Conservation (phyloP, 2,329 filamentous ascomycete species). For the Aspergillus sergii region DNA sequence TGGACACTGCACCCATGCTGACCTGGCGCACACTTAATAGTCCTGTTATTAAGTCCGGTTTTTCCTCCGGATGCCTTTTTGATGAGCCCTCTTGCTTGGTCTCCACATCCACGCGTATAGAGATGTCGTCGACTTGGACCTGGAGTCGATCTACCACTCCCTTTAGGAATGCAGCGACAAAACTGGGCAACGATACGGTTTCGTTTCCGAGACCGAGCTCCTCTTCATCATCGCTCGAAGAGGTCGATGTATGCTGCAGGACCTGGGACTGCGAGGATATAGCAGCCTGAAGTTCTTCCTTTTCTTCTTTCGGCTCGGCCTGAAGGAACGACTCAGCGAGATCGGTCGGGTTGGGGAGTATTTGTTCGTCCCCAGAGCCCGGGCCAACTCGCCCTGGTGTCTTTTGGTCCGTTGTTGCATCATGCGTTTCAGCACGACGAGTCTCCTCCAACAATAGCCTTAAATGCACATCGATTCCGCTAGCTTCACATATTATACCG, state of each 20-base stretch:
- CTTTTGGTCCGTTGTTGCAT: constrained; percentile 23
- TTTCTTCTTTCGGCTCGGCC: constrained; percentile 60
- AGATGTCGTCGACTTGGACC: constrained; percentile 55
- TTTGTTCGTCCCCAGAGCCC: constrained; percentile 29
- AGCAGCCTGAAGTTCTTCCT: constrained; percentile 60
- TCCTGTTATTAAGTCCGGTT: constrained; percentile 40
- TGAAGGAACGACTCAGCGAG: constrained; percentile 64
- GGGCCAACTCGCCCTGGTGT: constrained; percentile 23
- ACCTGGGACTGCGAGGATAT: constrained; percentile 54
- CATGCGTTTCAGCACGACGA: constrained; percentile 34
- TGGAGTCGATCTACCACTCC: constrained; percentile 61
- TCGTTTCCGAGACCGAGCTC: constrained; percentile 56
- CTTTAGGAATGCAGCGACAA: constrained; percentile 61
- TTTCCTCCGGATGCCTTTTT: constrained; percentile 37
- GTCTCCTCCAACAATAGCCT: constrained; percentile 53
- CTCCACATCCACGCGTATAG: constrained; percentile 55
- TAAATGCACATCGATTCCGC: constrained; percentile 75
- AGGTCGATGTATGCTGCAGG: constrained; percentile 53
- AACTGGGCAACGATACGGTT: constrained; percentile 59
- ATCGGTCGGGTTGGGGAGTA: constrained; percentile 59
- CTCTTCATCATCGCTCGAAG: constrained; percentile 52
- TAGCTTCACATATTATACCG: constrained; percentile 78
- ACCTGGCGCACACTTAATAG: constrained; percentile 40
- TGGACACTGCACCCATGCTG: constrained; percentile 35
- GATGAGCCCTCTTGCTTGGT: constrained; percentile 41